Evolutionary conservation across 2,329 filamentous ascomycete species (phyloP).

Genomic region (Clonostachys solani): DNA sequence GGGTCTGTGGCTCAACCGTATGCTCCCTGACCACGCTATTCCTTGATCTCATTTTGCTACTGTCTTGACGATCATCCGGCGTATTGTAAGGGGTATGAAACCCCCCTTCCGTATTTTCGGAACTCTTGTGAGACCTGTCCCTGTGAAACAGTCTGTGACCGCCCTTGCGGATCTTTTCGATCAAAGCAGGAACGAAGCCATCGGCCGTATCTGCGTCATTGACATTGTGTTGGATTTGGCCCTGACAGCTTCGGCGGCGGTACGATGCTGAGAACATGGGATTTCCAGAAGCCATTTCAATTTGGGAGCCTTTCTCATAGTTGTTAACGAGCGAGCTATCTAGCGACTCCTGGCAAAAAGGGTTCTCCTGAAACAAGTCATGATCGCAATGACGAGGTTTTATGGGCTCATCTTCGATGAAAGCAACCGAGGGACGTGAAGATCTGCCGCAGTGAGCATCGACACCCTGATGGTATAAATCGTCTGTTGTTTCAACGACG

Average conservation of each 20-base stretch:
- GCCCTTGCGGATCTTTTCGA: conserved; percentile 19
- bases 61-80: not conserved
- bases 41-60: conserved; percentile 5
- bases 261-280: conserved; percentile 15
- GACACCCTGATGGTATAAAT: conserved; percentile 19
- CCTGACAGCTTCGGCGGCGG: conserved; percentile 16
- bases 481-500: conserved; percentile 2
- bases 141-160: conserved; percentile 14
- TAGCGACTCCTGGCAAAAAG: conserved; percentile 8
- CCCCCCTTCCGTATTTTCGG: conserved; percentile 1
- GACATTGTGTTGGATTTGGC: not conserved
- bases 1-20: conserved; percentile 8
- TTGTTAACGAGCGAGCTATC: not conserved
- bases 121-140: conserved; percentile 10
- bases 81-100: conserved; percentile 1
- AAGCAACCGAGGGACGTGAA: conserved; percentile 1
- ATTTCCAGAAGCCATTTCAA: conserved; percentile 10
- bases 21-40: conserved; percentile 11
- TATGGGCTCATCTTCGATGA: conserved; percentile 5
- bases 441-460: conserved; percentile 18
- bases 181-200: conserved; percentile 13
- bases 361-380: conserved; percentile 13
- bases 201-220: conserved; percentile 2
- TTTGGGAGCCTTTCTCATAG: conserved; percentile 2
- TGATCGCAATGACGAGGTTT: conserved; percentile 7